Evolutionary conservation across 2,329 filamentous ascomycete genomes (phyloP), one percentile per base, ranked within the genome.

Genomic region (Aspergillus sergii): DNA sequence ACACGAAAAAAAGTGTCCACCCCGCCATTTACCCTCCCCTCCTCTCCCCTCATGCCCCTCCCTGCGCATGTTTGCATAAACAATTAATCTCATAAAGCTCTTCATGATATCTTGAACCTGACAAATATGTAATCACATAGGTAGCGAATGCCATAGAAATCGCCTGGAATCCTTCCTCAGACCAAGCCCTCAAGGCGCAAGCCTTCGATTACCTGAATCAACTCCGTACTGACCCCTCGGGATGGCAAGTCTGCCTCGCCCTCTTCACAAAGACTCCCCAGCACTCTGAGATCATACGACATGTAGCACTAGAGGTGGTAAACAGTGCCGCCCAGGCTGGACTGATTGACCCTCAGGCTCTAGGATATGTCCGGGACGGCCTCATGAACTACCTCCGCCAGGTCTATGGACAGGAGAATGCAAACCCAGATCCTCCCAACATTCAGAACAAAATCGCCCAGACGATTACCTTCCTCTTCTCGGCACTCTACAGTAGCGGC

Each of bases 391-490:
- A 98, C 78, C 85, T 95, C 64, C 88, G 88, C 68, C 87, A 90
- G 71, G 88, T 86, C 56, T 98, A 97, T 77, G 86, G 88, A 59
- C 82, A 84, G 45, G 79, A 80, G 26, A 82, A 82, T 39, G 82
- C 84, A 63, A 79, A 83, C 58, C 80, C 89, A 66, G 95, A 99
- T 76, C 87, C 89, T 10, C 78, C 88, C 28, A 86, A 87, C 68
- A 89, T 99, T 50, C 94, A 98, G 80, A 99, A 98, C 82, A 99
- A 99, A 81, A 88, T 99, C 69, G 94, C 94, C 53, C 95, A 99
- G 81, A 97, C 94, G 14, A 82, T 99, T 71, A 99, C 95, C 11
- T 95, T 93, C 74, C 88, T 99, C 57, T 99, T 99, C 78, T 91
- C 93, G 41, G 88, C 89, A 14, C 85, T 96, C 60, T 99, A 99